Base-by-base conservation (phyloP, 1,139 yeast genomes). In the Candida buenavistaensis region DNA sequence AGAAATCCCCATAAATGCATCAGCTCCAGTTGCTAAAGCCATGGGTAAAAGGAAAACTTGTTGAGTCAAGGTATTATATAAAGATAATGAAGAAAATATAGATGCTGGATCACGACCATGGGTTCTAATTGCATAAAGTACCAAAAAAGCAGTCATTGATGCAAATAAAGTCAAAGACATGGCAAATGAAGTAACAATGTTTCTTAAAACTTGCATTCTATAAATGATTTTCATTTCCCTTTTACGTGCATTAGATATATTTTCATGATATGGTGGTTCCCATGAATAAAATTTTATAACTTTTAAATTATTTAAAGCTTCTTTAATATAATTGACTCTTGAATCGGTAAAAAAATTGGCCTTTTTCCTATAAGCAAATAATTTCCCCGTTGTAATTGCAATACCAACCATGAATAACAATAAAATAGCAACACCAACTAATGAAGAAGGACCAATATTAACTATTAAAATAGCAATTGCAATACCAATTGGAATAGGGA, bases 1-100 rank as follows among this genome's bases (percentile, higher is more conserved):
- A 6, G 60, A 60, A 17, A 82, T 52, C 10, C 87, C 86, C 34
- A 83, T 67, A 44, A 71, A 64, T n/a, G 86, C 88, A 57, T 86
- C 95, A 2, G 80, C 72, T 39, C 79, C 82, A 36, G 77, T 62
- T 19, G 87, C 80, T 36, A 82, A 61, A 43, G 85, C 81, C 62
- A 86, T 64, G 15, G 96, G 96, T 34, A 86, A 63, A 49, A 86
- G 64, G 51, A 86, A 68, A 15, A 74, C 66, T 41, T 66, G 72
- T 35, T 62, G 64, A 4, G 79, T 55, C 44, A 75, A 64, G 23
- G 79, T 72, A 46, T 81, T 81, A 65, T 88, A 89, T 38, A 86
- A 69, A 0, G 94, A 75, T 35, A 89, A 66, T 9, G 96, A 82
- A 0, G 96, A 76, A 53, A 89, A 89, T n/a, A 88, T 78, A 23